Evolutionary conservation across 345 rosid species (phyloP).

Genomic region (Bruguiera parviflora): DNA sequence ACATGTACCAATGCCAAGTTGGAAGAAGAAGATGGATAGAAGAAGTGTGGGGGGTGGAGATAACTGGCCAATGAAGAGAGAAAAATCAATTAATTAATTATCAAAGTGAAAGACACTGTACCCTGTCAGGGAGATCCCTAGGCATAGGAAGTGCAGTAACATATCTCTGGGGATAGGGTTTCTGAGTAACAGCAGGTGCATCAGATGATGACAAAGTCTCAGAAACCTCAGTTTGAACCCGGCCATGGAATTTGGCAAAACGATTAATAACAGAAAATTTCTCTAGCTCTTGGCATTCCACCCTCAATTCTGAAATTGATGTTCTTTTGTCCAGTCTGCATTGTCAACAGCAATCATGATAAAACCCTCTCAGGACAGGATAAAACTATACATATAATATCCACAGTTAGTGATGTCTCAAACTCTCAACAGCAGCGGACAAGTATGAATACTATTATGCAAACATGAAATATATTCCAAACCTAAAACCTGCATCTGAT

Average conservation of each 20-base stretch:
- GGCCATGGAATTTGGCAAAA: slow-evolving; percentile 80
- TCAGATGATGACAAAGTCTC: slow-evolving; percentile 46
- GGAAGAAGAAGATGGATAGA: slow-evolving; percentile 18
- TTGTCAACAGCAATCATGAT: slow-evolving; percentile 9
- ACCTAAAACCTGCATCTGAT: not conserved
- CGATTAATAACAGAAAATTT: slow-evolving; percentile 80
- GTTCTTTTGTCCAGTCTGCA: slow-evolving; percentile 72
- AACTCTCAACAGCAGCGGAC: not conserved
- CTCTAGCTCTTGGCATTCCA: slow-evolving; percentile 83
- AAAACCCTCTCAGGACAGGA: not conserved
- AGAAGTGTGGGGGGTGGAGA: slow-evolving; percentile 23
- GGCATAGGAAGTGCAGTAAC: slow-evolving; percentile 83
- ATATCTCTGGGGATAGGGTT: slow-evolving; percentile 70
- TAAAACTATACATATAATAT: not conserved
- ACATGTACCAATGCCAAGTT: slow-evolving; percentile 25
- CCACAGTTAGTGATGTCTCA: too few species aligned
- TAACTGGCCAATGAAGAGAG: slow-evolving; percentile 24
- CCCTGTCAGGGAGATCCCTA: slow-evolving; percentile 76
- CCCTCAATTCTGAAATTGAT: slow-evolving; percentile 60
- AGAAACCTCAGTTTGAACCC: slow-evolving; percentile 49
- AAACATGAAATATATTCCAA: not conserved
- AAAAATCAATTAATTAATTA: slow-evolving; percentile 43
- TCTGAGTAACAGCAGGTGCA: slow-evolving; percentile 37
- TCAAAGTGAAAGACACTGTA: slow-evolving; percentile 90
- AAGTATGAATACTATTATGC: too few species aligned